Evolutionary conservation across 371 early-diverging fungal species (phyloP), one percentile per base, ranked within the genome.

Genomic region (Mortierella polycephala): DNA sequence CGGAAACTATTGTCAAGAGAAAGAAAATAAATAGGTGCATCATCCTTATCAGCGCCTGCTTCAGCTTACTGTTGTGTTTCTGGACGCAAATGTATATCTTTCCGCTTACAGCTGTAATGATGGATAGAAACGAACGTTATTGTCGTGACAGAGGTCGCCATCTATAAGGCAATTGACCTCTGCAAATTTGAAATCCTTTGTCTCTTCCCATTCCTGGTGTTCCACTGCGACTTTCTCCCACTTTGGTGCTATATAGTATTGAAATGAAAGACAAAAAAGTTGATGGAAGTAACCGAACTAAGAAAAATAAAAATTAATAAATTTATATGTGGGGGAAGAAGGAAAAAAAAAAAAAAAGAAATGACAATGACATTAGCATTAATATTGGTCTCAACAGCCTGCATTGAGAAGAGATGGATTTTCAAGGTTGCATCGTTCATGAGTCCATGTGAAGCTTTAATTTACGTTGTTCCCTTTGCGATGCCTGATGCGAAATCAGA

Each of bases 91-190:
- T 13, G 7, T 13, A 41, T 14, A 39, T 18, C 11, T 13, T 18
- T 41, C 8, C n/a, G 12, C 81, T 74, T 87, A 94, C 76, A 93
- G 72, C 57, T 89, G 85, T 51, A 95, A 42, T 0, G 89, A 87
- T 7, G 95, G 95, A 63, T 85, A 91, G 0, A 81, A 82, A 0
- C 51, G 66, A 11, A 94, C 83, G 2, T 81, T 53, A 62, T 94
- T 87, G 16, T 84, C 85, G n/a, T 83, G 73, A 68, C 94, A 93
- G 30, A 93, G 73, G 57, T 90, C 86, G 45, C 90, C 88, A 66
- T 90, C 86, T n/a, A 84, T 74, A 0, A 87, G 75, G 69, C 96
- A 96, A 69, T 96, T 90, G 61, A 95, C 90, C 55, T 92, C 90
- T 21, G 87, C 94, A 74, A 96, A 85, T 65, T 87, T 83, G 59